Percentiles rank a stretch among this genome's conserved stretches.
Conservation (phyloP, 345 rosid species). For the Anacardium occidentale region DNA sequence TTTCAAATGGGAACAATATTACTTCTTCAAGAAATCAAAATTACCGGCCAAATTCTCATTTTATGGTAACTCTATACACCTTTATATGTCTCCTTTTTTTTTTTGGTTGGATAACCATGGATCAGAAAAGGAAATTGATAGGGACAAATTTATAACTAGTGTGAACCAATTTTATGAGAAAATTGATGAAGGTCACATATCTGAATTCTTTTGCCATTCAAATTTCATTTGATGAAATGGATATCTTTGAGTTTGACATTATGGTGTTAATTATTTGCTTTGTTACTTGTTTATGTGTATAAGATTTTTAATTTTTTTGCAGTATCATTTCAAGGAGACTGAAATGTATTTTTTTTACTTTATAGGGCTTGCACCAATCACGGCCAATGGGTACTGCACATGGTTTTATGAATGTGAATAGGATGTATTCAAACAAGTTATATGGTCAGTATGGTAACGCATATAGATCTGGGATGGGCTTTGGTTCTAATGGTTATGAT, state of each 20-base stretch:
- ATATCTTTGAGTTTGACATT: too few species aligned
- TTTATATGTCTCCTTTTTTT: background rate
- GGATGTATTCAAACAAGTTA: conserved; percentile 65
- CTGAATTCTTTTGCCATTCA: too few species aligned
- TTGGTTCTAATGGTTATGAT: conserved; percentile 68
- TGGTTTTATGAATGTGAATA: conserved; percentile 56
- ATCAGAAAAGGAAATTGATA: too few species aligned
- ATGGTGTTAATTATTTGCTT: background rate
- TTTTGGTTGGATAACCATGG: too few species aligned
- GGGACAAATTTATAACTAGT: too few species aligned
- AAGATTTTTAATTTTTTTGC: background rate
- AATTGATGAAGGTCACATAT: too few species aligned
- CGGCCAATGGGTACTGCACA: conserved; percentile 53
- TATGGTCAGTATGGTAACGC: conserved; percentile 67
- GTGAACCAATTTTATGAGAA: too few species aligned
- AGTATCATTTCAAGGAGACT: background rate
- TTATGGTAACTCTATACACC: conserved; percentile 37
- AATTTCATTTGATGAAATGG: too few species aligned
- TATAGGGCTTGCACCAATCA: conserved; percentile 61
- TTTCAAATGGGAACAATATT: conserved; percentile 45
- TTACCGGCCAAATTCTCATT: conserved; percentile 56
- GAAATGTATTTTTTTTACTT: background rate
- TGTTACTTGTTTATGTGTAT: background rate
- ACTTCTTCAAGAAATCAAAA: conserved; percentile 64
- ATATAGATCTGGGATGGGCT: conserved; percentile 60